Percentiles rank a stretch among this genome's conserved stretches.
Evolutionary conservation across 495 filamentous ascomycete genomes (phyloP).

Genomic region (Cercophora sp.): DNA sequence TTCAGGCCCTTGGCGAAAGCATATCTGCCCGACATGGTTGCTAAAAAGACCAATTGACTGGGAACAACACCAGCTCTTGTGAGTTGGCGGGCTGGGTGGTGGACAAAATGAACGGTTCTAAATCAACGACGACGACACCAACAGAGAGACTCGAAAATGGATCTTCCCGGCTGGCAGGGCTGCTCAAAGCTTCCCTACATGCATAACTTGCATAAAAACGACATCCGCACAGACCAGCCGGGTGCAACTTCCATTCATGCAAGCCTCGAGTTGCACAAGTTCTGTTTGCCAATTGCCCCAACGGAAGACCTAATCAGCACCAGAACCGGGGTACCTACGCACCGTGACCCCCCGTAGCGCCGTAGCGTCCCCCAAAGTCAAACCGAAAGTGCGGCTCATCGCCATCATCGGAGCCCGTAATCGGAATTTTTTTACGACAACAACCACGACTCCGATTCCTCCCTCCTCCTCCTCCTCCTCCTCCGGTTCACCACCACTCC

Average conservation of each 20-base stretch:
- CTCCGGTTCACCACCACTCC: conserved; percentile 13
- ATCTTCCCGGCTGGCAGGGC: neutral
- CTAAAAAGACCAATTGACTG: too few relatives aligned
- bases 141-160: too few relatives aligned
- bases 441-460: neutral
- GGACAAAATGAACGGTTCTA: too few relatives aligned
- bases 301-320: too few relatives aligned
- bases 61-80: too few relatives aligned
- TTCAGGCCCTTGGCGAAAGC: conserved; percentile 82
- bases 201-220: conserved; percentile 1
- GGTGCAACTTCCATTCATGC: too few relatives aligned
- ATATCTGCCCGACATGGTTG: conserved; percentile 88
- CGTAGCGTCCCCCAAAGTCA: too few relatives aligned
- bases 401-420: conserved; percentile 9
- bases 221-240: conserved; percentile 12
- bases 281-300: conserved; percentile 2
- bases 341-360: too few relatives aligned
- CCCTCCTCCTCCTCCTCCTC: too few relatives aligned
- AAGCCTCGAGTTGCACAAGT: neutral
- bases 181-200: neutral
- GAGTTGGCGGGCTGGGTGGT: too few relatives aligned
- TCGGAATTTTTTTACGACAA: neutral
- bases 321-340: conserved; percentile 1
- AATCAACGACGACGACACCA: too few relatives aligned
- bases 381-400: too few relatives aligned